Evolutionary conservation across 2,329 filamentous ascomycete genomes (phyloP).

Genomic region (Pestalotiopsis sp.): DNA sequence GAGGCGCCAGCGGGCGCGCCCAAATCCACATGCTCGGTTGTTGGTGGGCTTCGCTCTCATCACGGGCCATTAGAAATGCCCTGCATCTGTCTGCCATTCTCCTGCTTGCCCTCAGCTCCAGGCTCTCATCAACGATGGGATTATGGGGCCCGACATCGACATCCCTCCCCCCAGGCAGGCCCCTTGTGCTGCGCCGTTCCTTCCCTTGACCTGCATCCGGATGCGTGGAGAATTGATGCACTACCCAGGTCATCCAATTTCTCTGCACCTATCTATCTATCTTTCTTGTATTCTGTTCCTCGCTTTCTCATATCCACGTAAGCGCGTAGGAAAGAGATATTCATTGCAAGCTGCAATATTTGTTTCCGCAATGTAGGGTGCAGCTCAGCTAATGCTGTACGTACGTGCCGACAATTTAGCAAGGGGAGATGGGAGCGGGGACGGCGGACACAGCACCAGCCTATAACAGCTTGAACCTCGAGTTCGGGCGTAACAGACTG

Average conservation of each 20-base stretch:
- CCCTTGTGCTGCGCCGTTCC: neutral
- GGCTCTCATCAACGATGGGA: neutral
- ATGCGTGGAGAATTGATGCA: neutral
- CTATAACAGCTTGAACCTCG: neutral
- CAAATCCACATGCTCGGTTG: neutral
- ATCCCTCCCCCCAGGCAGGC: neutral
- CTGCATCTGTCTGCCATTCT: neutral
- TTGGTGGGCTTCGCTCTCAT: neutral
- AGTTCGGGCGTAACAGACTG: conserved; percentile 4
- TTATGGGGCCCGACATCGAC: neutral
- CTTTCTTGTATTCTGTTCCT: neutral
- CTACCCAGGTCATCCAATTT: neutral
- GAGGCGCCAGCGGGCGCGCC: neutral
- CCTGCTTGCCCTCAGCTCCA: neutral
- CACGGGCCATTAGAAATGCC: neutral
- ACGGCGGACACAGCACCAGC: neutral
- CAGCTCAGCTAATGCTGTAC: neutral
- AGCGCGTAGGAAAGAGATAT: neutral
- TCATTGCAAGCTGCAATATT: neutral
- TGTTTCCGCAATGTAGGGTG: neutral
- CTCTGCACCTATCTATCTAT: neutral
- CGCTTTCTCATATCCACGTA: neutral
- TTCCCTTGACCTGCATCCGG: neutral
- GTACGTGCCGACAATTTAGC: neutral
- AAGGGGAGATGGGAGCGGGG: neutral